Percentiles rank a stretch among this genome's conserved stretches.
phyloP scores from a whole-genome alignment of 2,329 filamentous ascomycete species.

The Fusarium dimerum region DNA sequence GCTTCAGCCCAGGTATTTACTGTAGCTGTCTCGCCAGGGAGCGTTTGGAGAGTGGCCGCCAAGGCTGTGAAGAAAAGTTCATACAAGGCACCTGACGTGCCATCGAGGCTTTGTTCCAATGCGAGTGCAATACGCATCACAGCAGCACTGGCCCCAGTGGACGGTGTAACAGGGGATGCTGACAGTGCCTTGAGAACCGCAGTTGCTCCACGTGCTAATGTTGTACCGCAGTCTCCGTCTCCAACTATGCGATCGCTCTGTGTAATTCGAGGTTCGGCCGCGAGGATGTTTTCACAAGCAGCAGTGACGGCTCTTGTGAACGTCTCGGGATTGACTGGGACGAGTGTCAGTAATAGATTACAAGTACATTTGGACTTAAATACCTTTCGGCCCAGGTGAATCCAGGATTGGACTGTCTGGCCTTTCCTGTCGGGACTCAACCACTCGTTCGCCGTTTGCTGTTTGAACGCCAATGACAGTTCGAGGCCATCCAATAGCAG shows the following conservation, averaged over 20 bases:
- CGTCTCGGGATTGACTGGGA: not conserved
- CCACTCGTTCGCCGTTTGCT: not conserved
- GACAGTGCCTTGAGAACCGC: not conserved
- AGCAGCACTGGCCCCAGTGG: not conserved
- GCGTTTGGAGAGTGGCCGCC: slow-evolving; percentile 37
- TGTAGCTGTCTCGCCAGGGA: slow-evolving; percentile 1
- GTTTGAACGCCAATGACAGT: not conserved
- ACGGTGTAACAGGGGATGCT: not conserved
- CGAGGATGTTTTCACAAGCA: not conserved
- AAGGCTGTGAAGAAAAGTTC: slow-evolving; percentile 76
- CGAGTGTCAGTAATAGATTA: not conserved
- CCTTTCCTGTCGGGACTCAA: not conserved
- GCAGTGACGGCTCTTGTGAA: not conserved
- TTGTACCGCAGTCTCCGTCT: slow-evolving; percentile 10
- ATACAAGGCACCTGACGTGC: slow-evolving; percentile 72
- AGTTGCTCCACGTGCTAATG: slow-evolving; percentile 1
- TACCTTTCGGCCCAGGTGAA: not conserved
- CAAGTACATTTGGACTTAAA: not conserved
- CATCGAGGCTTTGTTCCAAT: slow-evolving; percentile 57
- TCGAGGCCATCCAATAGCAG: slow-evolving; percentile 6
- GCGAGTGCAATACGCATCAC: not conserved
- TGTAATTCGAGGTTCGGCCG: slow-evolving; percentile 1
- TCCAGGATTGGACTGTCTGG: not conserved
- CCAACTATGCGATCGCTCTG: slow-evolving; percentile 4
- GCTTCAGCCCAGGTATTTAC: slow-evolving; percentile 46